phyloP scores from a whole-genome alignment of 2,329 filamentous ascomycete genomes.

The Penicillium sp. region DNA sequence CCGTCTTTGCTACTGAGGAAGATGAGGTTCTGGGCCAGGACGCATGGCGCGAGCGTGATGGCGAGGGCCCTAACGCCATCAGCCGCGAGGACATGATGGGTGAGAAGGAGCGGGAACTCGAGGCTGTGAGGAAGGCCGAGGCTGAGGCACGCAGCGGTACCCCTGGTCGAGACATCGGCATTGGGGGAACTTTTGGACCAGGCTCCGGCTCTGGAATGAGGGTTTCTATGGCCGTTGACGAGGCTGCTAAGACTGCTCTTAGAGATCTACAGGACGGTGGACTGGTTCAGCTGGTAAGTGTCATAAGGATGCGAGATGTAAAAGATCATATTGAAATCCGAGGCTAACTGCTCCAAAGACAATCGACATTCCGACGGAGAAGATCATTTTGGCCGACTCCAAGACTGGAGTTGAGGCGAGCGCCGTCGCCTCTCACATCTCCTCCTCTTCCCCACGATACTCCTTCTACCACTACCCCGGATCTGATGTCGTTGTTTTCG shows the following conservation, averaged over 20 bases:
- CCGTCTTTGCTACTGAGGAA: slow-evolving; percentile 61
- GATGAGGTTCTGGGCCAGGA: slow-evolving; percentile 58
- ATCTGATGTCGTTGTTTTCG: slow-evolving; percentile 56
- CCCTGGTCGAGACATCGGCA: slow-evolving; percentile 49
- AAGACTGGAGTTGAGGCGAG: slow-evolving; percentile 46
- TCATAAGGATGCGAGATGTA: background rate
- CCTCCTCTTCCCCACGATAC: slow-evolving; percentile 59
- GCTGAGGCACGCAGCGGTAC: slow-evolving; percentile 59
- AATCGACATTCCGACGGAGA: slow-evolving; percentile 53
- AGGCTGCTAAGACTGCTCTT: slow-evolving; percentile 57
- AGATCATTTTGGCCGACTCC: slow-evolving; percentile 53
- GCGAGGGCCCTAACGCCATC: slow-evolving; percentile 33
- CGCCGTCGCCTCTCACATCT: slow-evolving; percentile 52
- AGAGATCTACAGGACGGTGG: slow-evolving; percentile 38
- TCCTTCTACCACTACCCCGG: slow-evolving; percentile 60
- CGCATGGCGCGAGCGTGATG: slow-evolving; percentile 58
- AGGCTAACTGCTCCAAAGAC: slow-evolving; percentile 36
- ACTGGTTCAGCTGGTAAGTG: slow-evolving; percentile 55
- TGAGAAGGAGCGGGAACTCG: slow-evolving; percentile 60
- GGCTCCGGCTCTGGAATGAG: slow-evolving; percentile 41
- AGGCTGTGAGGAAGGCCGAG: slow-evolving; percentile 61
- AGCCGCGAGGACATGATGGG: slow-evolving; percentile 58
- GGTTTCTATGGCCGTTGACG: slow-evolving; percentile 55
- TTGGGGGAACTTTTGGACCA: slow-evolving; percentile 41
- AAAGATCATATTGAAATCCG: background rate